Evolutionary conservation across 176 grass and related monocot species (phyloP).

Genomic region (Aegilops tauschii): DNA sequence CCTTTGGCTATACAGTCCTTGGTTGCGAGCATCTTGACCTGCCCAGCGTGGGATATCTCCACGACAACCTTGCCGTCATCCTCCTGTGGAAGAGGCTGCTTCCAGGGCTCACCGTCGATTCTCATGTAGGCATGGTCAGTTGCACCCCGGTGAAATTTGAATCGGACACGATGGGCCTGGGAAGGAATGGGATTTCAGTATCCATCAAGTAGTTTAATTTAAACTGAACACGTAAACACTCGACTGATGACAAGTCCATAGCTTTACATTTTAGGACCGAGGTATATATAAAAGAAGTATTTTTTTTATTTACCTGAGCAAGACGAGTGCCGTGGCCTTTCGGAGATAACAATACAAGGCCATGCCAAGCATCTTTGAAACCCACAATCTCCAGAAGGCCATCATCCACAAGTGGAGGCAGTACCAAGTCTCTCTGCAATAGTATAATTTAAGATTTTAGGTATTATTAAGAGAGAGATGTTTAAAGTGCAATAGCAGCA

Average conservation of each 20-base stretch:
- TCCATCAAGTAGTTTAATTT: neutral
- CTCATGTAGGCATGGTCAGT: slow-evolving; percentile 81
- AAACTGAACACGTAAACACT: neutral
- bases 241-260: neutral
- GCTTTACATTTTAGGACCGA: neutral
- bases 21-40: slow-evolving; percentile 81
- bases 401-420: slow-evolving; percentile 90
- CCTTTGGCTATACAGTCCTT: slow-evolving; percentile 66
- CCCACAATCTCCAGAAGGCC: slow-evolving; percentile 94
- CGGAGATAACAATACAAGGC: slow-evolving; percentile 77
- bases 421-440: slow-evolving; percentile 79
- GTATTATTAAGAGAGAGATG: neutral
- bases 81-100: slow-evolving; percentile 75
- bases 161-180: slow-evolving; percentile 73
- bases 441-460: slow-evolving; percentile 12
- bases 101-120: slow-evolving; percentile 99
- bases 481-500: slow-evolving; percentile 6
- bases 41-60: slow-evolving; percentile 78
- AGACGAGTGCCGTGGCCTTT: slow-evolving; percentile 95
- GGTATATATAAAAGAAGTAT: neutral
- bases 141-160: slow-evolving; percentile 65
- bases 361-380: slow-evolving; percentile 98
- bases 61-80: slow-evolving; percentile 73
- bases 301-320: slow-evolving; percentile 62
- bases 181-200: neutral